phyloP scores from a whole-genome alignment of 208 protist genomes.

The Wallacemonas sp. region DNA sequence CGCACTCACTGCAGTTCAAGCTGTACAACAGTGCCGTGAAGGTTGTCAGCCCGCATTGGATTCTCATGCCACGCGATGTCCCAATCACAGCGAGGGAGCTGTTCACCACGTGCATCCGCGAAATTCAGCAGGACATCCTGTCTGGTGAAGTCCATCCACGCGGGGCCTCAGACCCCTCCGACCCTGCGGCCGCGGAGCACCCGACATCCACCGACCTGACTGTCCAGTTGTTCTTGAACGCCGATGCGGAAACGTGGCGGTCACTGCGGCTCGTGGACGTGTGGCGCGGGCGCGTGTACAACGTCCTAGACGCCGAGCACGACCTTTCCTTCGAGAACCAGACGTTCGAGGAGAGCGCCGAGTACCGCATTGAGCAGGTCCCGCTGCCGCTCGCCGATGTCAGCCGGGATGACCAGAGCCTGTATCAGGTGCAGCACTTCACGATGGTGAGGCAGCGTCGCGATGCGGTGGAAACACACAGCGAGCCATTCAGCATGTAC shows the following conservation, averaged over 20 bases:
- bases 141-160: conserved; percentile 1
- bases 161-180: conserved; percentile 2
- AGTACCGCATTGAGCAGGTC: conserved; percentile 85
- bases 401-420: conserved; percentile 43
- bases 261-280: conserved; percentile 82
- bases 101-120: conserved; percentile 64
- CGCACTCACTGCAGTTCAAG: conserved; percentile 90
- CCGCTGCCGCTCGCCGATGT: conserved; percentile 57
- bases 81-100: conserved; percentile 63
- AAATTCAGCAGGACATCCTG: conserved; percentile 57
- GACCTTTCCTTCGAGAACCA: conserved; percentile 63
- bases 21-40: conserved; percentile 74
- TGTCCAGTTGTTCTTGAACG: conserved; percentile 37
- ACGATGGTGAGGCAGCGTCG: conserved; percentile 60
- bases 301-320: conserved; percentile 76
- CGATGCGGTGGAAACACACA: conserved; percentile 77
- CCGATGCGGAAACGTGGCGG: conserved; percentile 57
- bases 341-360: conserved; percentile 87
- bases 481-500: conserved; percentile 87
- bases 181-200: conserved; percentile 1
- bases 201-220: conserved; percentile 18
- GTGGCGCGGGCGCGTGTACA: conserved; percentile 85
- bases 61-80: conserved; percentile 70
- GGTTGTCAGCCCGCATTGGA: conserved; percentile 75
- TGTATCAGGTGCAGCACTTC: conserved; percentile 85